Evolutionary conservation across 495 filamentous ascomycete species (phyloP), one percentile per base, ranked within the genome.

Genomic region (Venustampulla echinocandica): DNA sequence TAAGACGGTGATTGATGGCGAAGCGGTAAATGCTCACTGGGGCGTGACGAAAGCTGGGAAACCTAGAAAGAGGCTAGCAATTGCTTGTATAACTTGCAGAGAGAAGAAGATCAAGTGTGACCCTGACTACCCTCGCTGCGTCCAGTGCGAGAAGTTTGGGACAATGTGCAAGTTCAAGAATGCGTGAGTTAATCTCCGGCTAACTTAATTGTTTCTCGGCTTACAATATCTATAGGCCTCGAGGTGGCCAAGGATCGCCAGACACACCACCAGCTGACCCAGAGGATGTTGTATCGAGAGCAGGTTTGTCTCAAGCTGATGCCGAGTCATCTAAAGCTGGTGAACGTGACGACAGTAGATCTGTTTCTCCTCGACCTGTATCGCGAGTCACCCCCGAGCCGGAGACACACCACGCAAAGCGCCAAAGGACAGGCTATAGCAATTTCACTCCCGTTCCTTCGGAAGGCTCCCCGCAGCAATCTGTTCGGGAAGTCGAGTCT

Each of bases 51-150:
- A 94, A 61, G 89, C 88, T 2, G 87, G 87, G 9, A 94, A 90
- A 61, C 87, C 89, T 24, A 76, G 89, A 52, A 95, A 95, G 63
- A 74, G 89, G 36, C 69, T 94, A 46, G 87, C 87, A 23, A 87
- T 92, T 52, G 89, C 89, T 13, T 95, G 89, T 57, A 71, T 90
- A 41, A 90, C 85, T 9, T 95, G 89, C 61, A 78, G 89, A 22
- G 87, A 94, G 64, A 95, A 95, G 77, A 95, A 95, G 70, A 92
- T 94, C 68, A 94, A 92, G 62, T 95, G 89, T 55, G 88, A 94
- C 48, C 89, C 87, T 5, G 88, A 86, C 51, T 78, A 80, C 46
- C 84, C 84, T 23, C 82, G 84, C 47, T 95, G 89, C 57, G 77
- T 85, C 44, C 88, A 94, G 60, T 95, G 89, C 61, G 84, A 90